Conservation (phyloP, 2,329 filamentous ascomycete genomes). For the Alternaria sp. region DNA sequence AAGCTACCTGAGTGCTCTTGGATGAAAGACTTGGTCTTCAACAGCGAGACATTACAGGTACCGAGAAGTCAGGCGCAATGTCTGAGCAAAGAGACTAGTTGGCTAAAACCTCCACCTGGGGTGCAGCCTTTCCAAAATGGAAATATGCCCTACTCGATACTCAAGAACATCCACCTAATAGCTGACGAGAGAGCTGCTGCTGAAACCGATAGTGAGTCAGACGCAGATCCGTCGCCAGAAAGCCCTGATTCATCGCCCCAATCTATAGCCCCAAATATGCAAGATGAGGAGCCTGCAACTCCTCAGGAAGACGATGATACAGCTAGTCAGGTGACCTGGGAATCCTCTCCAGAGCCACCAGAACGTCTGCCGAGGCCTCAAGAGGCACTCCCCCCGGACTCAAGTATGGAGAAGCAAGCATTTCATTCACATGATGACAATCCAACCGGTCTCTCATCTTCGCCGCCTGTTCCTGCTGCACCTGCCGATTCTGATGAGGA, state of each 20-base stretch:
- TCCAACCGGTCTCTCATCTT: slow-evolving; percentile 23
- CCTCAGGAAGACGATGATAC: slow-evolving; percentile 15
- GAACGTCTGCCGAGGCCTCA: slow-evolving; percentile 13
- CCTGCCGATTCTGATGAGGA: slow-evolving; percentile 34
- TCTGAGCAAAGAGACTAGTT: slow-evolving; percentile 56
- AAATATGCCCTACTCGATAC: slow-evolving; percentile 51
- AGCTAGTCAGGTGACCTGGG: slow-evolving; percentile 29
- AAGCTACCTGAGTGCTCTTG: slow-evolving; percentile 24
- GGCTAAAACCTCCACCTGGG: slow-evolving; percentile 45
- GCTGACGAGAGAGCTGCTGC: slow-evolving; percentile 29
- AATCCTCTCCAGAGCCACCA: slow-evolving; percentile 25
- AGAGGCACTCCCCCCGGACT: slow-evolving; percentile 42
- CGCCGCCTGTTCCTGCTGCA: slow-evolving; percentile 20
- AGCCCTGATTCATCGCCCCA: slow-evolving; percentile 14
- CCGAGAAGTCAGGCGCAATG: slow-evolving; percentile 61
- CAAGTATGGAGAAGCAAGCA: slow-evolving; percentile 28
- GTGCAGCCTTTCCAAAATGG: slow-evolving; percentile 42
- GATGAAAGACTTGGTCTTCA: slow-evolving; percentile 36
- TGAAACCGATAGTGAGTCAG: slow-evolving; percentile 19
- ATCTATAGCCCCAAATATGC: slow-evolving; percentile 10
- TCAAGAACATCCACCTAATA: slow-evolving; percentile 30
- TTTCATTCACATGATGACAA: slow-evolving; percentile 14
- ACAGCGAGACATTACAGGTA: slow-evolving; percentile 37
- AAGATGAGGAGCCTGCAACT: slow-evolving; percentile 19
- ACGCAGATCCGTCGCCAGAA: slow-evolving; percentile 26